Evolutionary conservation across 2,329 filamentous ascomycete species (phyloP).

Genomic region (Gaeumannomyces tritici): DNA sequence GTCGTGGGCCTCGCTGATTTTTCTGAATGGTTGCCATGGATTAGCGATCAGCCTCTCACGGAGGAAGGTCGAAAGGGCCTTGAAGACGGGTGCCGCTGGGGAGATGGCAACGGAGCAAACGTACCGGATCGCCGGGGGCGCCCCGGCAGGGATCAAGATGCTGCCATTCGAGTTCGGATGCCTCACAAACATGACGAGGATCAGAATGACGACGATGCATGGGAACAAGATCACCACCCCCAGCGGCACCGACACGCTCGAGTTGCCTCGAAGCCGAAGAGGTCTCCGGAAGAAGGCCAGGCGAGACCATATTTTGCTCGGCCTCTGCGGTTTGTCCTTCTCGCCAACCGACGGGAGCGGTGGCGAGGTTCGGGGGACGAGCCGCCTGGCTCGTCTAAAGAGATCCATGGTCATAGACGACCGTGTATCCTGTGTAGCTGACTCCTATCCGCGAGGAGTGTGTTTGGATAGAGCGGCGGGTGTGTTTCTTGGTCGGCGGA

Average conservation of each 20-base stretch:
- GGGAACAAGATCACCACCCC: slow-evolving; percentile 91
- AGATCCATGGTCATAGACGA: slow-evolving; percentile 39
- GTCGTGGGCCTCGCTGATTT: slow-evolving; percentile 95
- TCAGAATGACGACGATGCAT: slow-evolving; percentile 80
- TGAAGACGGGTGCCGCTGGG: neutral
- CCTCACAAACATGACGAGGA: slow-evolving; percentile 79
- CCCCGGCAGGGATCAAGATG: slow-evolving; percentile 79
- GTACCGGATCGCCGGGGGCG: slow-evolving; percentile 83
- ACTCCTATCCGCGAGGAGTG: neutral
- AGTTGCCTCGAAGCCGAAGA: slow-evolving; percentile 83
- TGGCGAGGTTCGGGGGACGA: slow-evolving; percentile 31
- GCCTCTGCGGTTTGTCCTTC: slow-evolving; percentile 32
- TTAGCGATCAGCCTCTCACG: slow-evolving; percentile 3
- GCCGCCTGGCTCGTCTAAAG: slow-evolving; percentile 43
- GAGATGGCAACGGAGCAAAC: slow-evolving; percentile 16
- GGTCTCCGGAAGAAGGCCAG: slow-evolving; percentile 79
- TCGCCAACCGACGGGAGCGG: slow-evolving; percentile 42
- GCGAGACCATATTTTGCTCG: slow-evolving; percentile 31
- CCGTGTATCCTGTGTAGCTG: neutral
- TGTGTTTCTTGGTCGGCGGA: neutral
- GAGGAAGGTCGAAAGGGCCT: neutral
- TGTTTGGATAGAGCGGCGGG: neutral
- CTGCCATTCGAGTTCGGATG: slow-evolving; percentile 76
- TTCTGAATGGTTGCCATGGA: slow-evolving; percentile 39
- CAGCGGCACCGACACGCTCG: slow-evolving; percentile 82